Base-by-base conservation (phyloP, 495 filamentous ascomycete species). In the Collariella sp. region DNA sequence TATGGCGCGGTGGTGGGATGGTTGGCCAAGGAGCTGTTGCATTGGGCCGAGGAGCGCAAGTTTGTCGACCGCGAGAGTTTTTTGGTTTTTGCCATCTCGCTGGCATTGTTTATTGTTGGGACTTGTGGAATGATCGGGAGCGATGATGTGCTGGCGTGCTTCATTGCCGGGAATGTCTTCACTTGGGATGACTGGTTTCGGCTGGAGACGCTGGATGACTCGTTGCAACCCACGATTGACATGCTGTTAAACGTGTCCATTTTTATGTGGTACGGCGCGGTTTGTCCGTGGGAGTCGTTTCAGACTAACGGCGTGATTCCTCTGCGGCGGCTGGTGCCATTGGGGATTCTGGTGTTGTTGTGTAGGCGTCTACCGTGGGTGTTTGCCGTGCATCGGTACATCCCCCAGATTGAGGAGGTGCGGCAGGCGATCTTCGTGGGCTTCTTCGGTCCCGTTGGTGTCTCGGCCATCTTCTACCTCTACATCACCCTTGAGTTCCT, bases 171-270 rank as follows among this genome's bases (percentile, higher is more conserved):
- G 3, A 96, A 95, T 61, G 82, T 80, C 7, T 93, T 97, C 58
- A 95, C 87, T 5, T 87, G 86, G 78, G 90, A 81, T 72, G 91
- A 95, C 70, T 95, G 89, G 90, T 96, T 94, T 69, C 86, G 91
- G 1, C 75, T 91, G 0, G 86, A 87, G 66, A 95, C 89, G 1
- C 72, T 86, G 55, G 89, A 95, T 65, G 91, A 96, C 57, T 89
- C 84, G 9, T 76, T 97, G 22, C 88, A 95, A 62, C 89, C 91
- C 0, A 95, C 89, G 2, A 87, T 96, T 50, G 90, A 96, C 84
- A 77, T 80, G 75, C 68, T 81, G 44, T 73, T 82, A 24, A 96
- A 96, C 63, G 73, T 95, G 15, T 72, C 86, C 13, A 79, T 95
- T 40, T 96, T 95, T 68, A 85, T 90, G 71, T 97, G 88, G 88